Evolutionary conservation across 306 rosid genomes (phyloP), one percentile per base, ranked within the genome.

Genomic region (Prunus armeniaca): DNA sequence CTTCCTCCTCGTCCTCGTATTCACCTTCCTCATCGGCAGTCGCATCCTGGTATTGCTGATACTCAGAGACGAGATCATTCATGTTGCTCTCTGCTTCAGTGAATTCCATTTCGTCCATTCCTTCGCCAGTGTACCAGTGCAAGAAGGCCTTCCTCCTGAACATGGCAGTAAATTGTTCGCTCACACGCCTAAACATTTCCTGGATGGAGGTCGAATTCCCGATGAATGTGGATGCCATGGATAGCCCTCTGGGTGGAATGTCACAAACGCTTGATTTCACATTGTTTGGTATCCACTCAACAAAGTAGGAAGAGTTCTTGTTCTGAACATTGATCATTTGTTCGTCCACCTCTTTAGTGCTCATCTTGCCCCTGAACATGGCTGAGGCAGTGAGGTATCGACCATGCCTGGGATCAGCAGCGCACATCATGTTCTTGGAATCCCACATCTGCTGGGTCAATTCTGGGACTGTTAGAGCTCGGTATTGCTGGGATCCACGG

Each of bases 201-300:
- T 34, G 41, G 41, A 34, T 34, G 41, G 41, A 34, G 41, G 41
- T 34, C 8, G 41, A 34, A 34, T 34, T 34, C 41, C 80, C 80
- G 9, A 76, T 52, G 73, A 76, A 76, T 5, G 80, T 76, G 52
- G 80, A 76, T 2, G 80, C 80, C 80, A 76, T 66, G 46, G 80
- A 66, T 20, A 76, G 74, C 19, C 80, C 80, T 76, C 43, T 76
- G 43, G 80, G 80, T 1, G 80, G 73, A 52, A 76, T 76, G 46
- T 76, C 80, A 76, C 80, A 76, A 5, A 76, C 80, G 12, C 74
- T 76, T n/a, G 80, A 76, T 57, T 76, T 76, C 74, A 76, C 74
- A 56, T 76, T 76, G 80, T 67, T 76, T 22, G 80, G 80, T 43
- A 76, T 67, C 80, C 74, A 76, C 47, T 76, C 69, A 34, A 34